Base-by-base conservation (phyloP, 257 asterid species). In the Lavandula angustifolia region DNA sequence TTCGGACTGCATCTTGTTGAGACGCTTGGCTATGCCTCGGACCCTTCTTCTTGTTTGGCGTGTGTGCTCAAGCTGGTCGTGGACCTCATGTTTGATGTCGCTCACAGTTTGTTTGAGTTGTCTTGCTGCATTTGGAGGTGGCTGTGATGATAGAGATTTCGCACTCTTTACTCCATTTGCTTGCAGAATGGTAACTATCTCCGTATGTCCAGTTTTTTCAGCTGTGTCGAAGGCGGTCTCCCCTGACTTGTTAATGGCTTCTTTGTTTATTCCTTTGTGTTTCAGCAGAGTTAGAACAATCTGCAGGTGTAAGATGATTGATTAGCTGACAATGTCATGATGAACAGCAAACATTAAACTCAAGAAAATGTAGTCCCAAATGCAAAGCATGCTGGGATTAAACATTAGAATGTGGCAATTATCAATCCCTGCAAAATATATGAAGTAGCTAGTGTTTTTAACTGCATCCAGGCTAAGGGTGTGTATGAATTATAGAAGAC, bases 211-310 rank as follows among this genome's bases (percentile, higher is more conserved):
- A 0, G 66, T 54, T 73, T 88, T 84, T 65, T 86, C 89, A 42
- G 96, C 91, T 2, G 83, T 81, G 60, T 86, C 92, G 9, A 88
- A 60, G 10, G 95, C 88, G 0, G 95, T 88, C 71, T 88, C 96
- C 34, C 87, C 87, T 0, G 82, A 57, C 63, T 82, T 85, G 85
- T 88, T 88, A 6, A 88, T 69, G 59, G 84, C 85, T 62, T 84
- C 91, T 56, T 77, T 81, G 11, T 74, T 73, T 18, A 76, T 52
- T 55, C 68, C 82, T 49, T 79, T 34, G 69, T 80, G 80, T 55
- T 82, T 77, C 17, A 88, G 79, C 40, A 88, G 69, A 18, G 83
- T 71, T 47, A 60, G 78, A 60, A 84, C 76, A 27, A 88, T 82
- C 94, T 88, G 75, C 74, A 84, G 29, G 40, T 17, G 48, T 27